Evolutionary conservation across 2,329 filamentous ascomycete species (phyloP), one percentile per base, ranked within the genome.

Genomic region (Talaromyces pinophilus): DNA sequence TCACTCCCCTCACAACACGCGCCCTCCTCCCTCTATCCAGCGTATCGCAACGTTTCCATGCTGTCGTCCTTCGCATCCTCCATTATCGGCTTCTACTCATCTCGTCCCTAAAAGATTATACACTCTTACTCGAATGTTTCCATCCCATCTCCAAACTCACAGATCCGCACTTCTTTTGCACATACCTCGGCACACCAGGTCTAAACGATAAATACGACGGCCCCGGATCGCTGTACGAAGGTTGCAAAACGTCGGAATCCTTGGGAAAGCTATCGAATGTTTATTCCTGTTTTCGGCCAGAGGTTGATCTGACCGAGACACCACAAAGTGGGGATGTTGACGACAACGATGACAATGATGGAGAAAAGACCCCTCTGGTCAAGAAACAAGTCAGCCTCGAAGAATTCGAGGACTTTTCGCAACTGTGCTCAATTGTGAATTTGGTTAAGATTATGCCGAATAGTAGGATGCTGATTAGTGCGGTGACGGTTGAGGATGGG

Each of bases 81-180:
- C 86, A 90, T 69, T 83, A 85, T 59, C 88, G 90, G 40, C 82
- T 92, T 1, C 78, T 88, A 57, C 76, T 84, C 22, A 86, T 87
- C 22, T 83, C 87, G 4, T 79, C 84, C 2, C 78, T 90, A 7
- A 79, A 84, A 44, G 84, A 87, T 44, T 86, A 92, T 72, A 86
- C 88, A 63, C 79, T 95, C 46, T 86, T 93, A 44, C 85, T 96
- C 50, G 91, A 94, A 79, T 92, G 90, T 75, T 93, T 90, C 73
- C 91, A 90, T 69, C 92, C 91, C 0, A 87, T 83, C 69, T 87
- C 85, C 28, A 89, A 88, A 76, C 82, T 90, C 60, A 88, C 85
- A 5, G 88, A 90, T 22, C 89, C 91, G 0, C 88, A 88, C 64
- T 83, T 92, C 13, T 85, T 85, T 73, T 93, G 91, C 77, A 82